Conservation (phyloP, 1,284 basidiomycete species). For the Fistulinella staudtii region DNA sequence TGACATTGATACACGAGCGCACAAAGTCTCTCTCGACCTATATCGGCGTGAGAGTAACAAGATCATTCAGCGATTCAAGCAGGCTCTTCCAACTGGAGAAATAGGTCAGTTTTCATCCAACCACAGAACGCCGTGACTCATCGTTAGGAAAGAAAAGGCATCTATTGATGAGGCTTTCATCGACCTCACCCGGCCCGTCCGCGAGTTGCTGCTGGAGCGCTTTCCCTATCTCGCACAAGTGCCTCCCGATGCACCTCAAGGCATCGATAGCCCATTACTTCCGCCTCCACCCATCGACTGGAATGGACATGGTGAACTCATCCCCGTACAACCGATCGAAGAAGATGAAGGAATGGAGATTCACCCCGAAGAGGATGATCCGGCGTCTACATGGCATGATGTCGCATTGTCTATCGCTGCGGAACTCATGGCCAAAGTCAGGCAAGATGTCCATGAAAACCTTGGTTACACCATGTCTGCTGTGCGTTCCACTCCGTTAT, state of each 20-base stretch:
- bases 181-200: constrained; percentile 78
- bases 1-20: constrained; percentile 79
- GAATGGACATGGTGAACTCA: constrained; percentile 63
- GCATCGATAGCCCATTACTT: constrained; percentile 81
- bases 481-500: constrained; percentile 42
- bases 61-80: constrained; percentile 84
- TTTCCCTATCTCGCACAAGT: constrained; percentile 75
- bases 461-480: constrained; percentile 95
- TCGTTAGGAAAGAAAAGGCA: constrained; percentile 64
- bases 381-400: constrained; percentile 79
- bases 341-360: constrained; percentile 21
- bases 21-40: constrained; percentile 96
- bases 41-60: constrained; percentile 91
- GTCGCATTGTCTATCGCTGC: constrained; percentile 87
- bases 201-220: constrained; percentile 64
- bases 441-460: constrained; percentile 63
- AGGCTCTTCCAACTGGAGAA: constrained; percentile 68
- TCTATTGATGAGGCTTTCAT: constrained; percentile 87
- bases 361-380: constrained; percentile 33
- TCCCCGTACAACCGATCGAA: constrained; percentile 53
- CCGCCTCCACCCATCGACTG: constrained; percentile 66
- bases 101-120: constrained; percentile 49
- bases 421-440: constrained; percentile 79
- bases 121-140: not conserved
- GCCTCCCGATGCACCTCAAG: constrained; percentile 65